A percentile compares a stretch with the other conserved stretches of the same genome.
phyloP scores from a whole-genome alignment of 2,329 filamentous ascomycete species.

The Xylogone sp. region DNA sequence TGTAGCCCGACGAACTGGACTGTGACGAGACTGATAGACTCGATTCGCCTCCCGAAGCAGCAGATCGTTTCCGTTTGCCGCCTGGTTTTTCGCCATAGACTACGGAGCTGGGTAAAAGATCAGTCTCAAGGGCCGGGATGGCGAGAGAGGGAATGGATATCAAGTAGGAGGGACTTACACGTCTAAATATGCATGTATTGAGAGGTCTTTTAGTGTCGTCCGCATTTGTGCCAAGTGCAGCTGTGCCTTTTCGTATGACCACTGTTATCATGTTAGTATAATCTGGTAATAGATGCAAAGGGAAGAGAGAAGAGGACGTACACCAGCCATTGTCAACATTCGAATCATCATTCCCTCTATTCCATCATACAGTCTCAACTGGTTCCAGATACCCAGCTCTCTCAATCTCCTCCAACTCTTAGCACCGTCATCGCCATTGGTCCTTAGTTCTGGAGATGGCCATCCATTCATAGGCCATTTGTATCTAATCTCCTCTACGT shows the following conservation, averaged over 20 bases:
- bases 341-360: constrained; percentile 16
- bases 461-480: constrained; percentile 23
- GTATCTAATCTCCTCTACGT: constrained; percentile 19
- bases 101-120: neutral
- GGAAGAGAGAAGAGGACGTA: too few relatives aligned
- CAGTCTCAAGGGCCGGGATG: too few relatives aligned
- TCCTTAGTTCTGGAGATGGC: constrained; percentile 12
- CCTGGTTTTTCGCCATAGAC: neutral
- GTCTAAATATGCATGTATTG: constrained; percentile 14
- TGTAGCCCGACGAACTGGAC: neutral
- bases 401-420: constrained; percentile 12
- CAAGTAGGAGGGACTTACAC: too few relatives aligned
- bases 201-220: constrained; percentile 13
- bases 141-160: too few relatives aligned
- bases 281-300: too few relatives aligned
- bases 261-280: constrained; percentile 6
- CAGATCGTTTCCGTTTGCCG: neutral
- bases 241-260: constrained; percentile 15
- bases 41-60: neutral
- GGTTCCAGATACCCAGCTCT: constrained; percentile 17
- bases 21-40: neutral
- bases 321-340: too few relatives aligned
- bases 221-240: constrained; percentile 14
- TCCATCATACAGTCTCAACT: constrained; percentile 14
- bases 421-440: constrained; percentile 9